Evolutionary conservation across 352 stramenopile genomes (phyloP).

Genomic region (Globisporangium parvum): DNA sequence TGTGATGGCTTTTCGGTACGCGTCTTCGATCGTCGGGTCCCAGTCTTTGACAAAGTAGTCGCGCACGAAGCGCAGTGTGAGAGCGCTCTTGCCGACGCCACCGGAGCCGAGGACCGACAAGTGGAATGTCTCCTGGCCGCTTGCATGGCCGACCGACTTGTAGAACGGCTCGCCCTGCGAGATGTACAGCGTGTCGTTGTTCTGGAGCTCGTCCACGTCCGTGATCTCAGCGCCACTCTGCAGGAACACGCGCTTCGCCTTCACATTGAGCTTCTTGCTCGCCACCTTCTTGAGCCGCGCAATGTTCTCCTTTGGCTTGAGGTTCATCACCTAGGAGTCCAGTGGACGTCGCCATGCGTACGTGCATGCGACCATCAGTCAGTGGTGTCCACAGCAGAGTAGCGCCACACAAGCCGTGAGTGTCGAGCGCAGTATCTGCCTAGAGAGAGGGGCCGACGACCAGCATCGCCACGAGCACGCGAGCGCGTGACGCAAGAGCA

Average conservation of each 20-base stretch:
- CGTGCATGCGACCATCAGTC: too few relatives aligned
- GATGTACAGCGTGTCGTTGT: conserved; percentile 87
- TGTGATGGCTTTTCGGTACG: conserved; percentile 84
- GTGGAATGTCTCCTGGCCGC: conserved; percentile 80
- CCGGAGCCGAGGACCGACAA: conserved; percentile 85
- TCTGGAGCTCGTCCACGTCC: conserved; percentile 83
- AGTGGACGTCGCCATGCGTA: too few relatives aligned
- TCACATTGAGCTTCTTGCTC: conserved; percentile 81
- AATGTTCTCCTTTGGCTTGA: conserved; percentile 67
- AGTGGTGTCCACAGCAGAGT: too few relatives aligned
- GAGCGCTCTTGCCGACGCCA: conserved; percentile 87
- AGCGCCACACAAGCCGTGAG: too few relatives aligned
- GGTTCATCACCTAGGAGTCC: conserved; percentile 84
- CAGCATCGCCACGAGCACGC: neutral
- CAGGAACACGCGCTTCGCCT: conserved; percentile 74
- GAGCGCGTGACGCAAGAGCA: neutral
- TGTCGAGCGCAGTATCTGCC: neutral
- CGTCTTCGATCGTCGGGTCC: conserved; percentile 90
- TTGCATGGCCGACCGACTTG: conserved; percentile 55
- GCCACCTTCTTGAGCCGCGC: conserved; percentile 73
- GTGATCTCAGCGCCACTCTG: conserved; percentile 78
- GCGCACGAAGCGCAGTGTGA: conserved; percentile 87
- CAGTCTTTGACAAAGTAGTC: conserved; percentile 90
- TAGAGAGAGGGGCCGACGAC: too few relatives aligned
- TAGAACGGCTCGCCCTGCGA: conserved; percentile 84